Conservation (phyloP, 164 flowering plant genomes). For the Magnolia officinalis region DNA sequence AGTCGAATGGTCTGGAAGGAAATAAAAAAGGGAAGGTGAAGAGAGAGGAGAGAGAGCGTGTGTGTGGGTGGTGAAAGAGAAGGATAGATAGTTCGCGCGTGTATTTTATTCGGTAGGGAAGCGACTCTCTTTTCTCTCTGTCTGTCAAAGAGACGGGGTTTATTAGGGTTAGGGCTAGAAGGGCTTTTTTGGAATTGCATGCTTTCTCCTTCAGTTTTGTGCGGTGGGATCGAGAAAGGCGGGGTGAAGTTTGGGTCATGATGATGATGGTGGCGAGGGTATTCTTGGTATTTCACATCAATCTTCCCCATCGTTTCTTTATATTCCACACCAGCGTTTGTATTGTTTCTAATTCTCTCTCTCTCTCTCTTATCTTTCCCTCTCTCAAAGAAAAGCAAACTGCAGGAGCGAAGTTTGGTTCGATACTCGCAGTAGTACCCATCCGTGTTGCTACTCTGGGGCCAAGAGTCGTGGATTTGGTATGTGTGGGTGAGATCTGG, state of each 20-base stretch:
- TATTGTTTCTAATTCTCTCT: background rate
- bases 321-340: background rate
- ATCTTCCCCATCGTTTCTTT: background rate
- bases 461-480: no score
- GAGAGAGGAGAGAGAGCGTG: background rate
- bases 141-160: background rate
- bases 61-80: background rate
- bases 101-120: background rate
- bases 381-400: background rate
- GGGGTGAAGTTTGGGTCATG: background rate
- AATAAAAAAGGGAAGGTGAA: background rate
- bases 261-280: background rate
- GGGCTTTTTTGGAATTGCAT: background rate
- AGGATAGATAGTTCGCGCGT: background rate
- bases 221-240: conserved; percentile 6
- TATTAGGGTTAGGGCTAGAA: conserved; percentile 11
- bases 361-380: background rate
- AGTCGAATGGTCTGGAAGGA: background rate
- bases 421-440: background rate
- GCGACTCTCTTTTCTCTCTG: background rate
- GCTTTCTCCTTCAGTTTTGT: background rate
- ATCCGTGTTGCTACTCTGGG: no score
- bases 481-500: no score
- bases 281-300: background rate
- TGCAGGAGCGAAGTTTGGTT: background rate